A percentile compares a stretch with the other conserved stretches of the same genome.
These are phyloP conservation scores for Scedosporium boydii DNA, from an alignment of 2,329 filamentous ascomycete genomes.

Conservation along the genomic window DNA sequence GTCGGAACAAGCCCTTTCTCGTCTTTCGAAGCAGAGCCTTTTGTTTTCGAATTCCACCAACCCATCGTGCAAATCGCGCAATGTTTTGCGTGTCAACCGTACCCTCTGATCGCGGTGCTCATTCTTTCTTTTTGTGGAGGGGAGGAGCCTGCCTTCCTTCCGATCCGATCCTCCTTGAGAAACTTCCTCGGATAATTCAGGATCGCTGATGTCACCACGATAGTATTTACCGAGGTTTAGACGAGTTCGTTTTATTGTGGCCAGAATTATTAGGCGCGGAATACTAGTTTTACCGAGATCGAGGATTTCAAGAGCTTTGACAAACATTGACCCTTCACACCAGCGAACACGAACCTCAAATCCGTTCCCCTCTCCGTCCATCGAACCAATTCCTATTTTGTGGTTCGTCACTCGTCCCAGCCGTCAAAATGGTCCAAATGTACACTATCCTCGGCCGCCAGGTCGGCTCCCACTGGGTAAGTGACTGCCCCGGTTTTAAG, in stretches of 20 bases:
- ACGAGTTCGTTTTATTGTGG: not conserved
- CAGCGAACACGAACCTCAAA: constrained; percentile 1
- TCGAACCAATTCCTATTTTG: not conserved
- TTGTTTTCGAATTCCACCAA: constrained; percentile 1
- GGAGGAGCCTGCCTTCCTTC: too few relatives aligned
- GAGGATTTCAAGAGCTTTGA: constrained; percentile 3
- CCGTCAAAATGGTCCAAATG: constrained; percentile 11
- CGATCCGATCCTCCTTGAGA: too few relatives aligned
- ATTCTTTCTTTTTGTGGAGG: too few relatives aligned
- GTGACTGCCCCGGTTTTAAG: constrained; percentile 21
- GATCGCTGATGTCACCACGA: too few relatives aligned
- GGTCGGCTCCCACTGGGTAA: constrained; percentile 52
- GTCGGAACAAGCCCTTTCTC: not conserved
- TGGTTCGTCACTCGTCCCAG: not conserved
- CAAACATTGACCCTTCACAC: not conserved
- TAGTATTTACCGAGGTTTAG: not conserved
- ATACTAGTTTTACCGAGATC: not conserved
- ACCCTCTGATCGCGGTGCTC: too few relatives aligned
- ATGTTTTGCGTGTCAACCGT: too few relatives aligned
- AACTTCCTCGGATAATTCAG: too few relatives aligned
- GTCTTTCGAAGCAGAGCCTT: not conserved
- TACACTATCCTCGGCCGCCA: constrained; percentile 51
- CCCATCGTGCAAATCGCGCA: not conserved
- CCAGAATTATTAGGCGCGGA: not conserved
- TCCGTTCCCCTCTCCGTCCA: not conserved